Base-by-base conservation (phyloP, 805 yeast species). In the Candida ascalaphidarum region DNA sequence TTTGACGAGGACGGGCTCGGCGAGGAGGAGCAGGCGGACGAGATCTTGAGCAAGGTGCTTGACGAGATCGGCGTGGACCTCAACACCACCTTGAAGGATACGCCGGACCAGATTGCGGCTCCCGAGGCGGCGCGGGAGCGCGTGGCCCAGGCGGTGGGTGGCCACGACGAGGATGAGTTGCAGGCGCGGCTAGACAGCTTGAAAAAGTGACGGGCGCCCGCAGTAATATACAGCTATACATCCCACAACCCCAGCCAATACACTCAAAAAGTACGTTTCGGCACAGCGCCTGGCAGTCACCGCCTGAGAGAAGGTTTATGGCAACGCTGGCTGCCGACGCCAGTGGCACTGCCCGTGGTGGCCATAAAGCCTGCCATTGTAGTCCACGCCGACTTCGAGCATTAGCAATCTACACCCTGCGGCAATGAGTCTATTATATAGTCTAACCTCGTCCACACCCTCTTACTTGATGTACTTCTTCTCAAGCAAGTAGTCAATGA, bases 61-160 rank as follows among this genome's bases (percentile, higher is more conserved):
- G 99, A 92, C 50, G 98, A 92, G 52, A 85, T 92, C 48, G 99
- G 97, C 36, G 81, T 94, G 22, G 95, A 84, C 48, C 58, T 92
- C 49, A 69, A 68, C 40, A 47, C 63, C 23, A 65, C 50, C 30
- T 52, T 73, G 46, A 61, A 59, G 38, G 67, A 62, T 25, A 62
- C 68, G 7, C 76, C 76, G 3, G 54, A 37, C 24, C 57, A 50
- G 5, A 50, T 55, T 25, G 36, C 33, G 15, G 44, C 33, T 20
- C 46, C 36, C 58, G 47, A 64, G 57, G 33, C 61, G 44, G 41
- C 52, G 6, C 31, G 26, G 3, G 32, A 34, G 16, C 55, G 60
- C 26, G 66, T 75, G 7, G 77, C 82, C 4, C 74, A 71, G 49
- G 72, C 78, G 1, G 50, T 71, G 23, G 77, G 74, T 11, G 61